A percentile compares a stretch with the other conserved stretches of the same genome.
Conservation (phyloP, 192 early-diverging fungal genomes). For the Geranomyces variabilis region DNA sequence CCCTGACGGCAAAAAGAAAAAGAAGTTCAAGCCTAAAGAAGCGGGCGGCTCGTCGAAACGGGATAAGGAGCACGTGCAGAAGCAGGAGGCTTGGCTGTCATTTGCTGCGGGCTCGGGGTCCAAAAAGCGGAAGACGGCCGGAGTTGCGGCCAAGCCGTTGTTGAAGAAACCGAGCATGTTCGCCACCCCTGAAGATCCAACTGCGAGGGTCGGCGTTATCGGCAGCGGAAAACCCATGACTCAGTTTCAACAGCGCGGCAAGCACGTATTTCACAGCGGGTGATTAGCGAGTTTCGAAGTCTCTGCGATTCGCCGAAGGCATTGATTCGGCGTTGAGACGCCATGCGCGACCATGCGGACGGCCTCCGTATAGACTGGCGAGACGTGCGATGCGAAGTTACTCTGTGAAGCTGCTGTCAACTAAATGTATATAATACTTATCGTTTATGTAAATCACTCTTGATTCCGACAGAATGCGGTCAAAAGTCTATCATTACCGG, state of each 20-base stretch:
- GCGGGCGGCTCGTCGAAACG: slow-evolving; percentile 45
- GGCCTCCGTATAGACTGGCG: too few relatives aligned
- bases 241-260: slow-evolving; percentile 71
- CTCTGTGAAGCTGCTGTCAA: too few relatives aligned
- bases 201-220: slow-evolving; percentile 80
- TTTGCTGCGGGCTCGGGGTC: slow-evolving; percentile 64
- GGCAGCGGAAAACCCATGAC: slow-evolving; percentile 81
- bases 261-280: slow-evolving; percentile 64
- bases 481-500: too few relatives aligned
- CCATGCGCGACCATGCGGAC: too few relatives aligned
- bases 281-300: too few relatives aligned
- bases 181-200: slow-evolving; percentile 80
- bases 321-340: too few relatives aligned
- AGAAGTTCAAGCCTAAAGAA: slow-evolving; percentile 51
- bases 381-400: too few relatives aligned
- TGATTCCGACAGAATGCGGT: too few relatives aligned
- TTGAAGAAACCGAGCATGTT: slow-evolving; percentile 77
- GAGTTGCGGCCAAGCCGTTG: slow-evolving; percentile 30
- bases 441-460: too few relatives aligned
- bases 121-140: slow-evolving; percentile 38
- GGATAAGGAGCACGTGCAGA: slow-evolving; percentile 64
- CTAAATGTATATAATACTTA: too few relatives aligned
- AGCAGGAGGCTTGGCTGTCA: slow-evolving; percentile 75
- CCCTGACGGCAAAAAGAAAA: slow-evolving; percentile 47
- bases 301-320: too few relatives aligned